phyloP scores from a whole-genome alignment of 306 rosid species.

The Begonia fuchsioides region DNA sequence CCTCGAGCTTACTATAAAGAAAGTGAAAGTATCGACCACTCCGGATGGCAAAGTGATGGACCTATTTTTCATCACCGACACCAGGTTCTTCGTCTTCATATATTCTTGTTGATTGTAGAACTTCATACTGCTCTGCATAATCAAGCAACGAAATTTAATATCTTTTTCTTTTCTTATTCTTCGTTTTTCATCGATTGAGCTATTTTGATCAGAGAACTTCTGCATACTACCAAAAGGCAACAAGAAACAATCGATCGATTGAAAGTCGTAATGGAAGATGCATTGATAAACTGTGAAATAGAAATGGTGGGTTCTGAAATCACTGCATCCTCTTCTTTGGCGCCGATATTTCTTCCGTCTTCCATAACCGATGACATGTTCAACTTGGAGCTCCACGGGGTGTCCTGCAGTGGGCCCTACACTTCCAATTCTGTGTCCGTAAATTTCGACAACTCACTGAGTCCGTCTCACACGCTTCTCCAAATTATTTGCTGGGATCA shows the following conservation, averaged over 20 bases:
- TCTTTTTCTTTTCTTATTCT: background rate
- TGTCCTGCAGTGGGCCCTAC: slow-evolving; percentile 23
- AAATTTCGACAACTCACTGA: slow-evolving; percentile 61
- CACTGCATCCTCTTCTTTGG: slow-evolving; percentile 38
- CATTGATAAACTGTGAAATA: slow-evolving; percentile 47
- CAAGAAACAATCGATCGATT: slow-evolving; percentile 39
- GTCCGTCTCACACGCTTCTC: slow-evolving; percentile 89
- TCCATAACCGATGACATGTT: slow-evolving; percentile 45
- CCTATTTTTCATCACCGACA: slow-evolving; percentile 79
- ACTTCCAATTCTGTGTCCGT: slow-evolving; percentile 41
- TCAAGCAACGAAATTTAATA: background rate
- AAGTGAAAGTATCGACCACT: slow-evolving; percentile 90
- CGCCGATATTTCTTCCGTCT: slow-evolving; percentile 60
- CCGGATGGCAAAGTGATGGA: slow-evolving; percentile 95
- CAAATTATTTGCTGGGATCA: slow-evolving; percentile 84
- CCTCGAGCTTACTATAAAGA: slow-evolving; percentile 64
- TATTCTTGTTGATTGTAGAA: background rate
- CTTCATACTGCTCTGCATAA: background rate
- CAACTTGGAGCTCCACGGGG: slow-evolving; percentile 25
- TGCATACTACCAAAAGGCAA: slow-evolving; percentile 59
- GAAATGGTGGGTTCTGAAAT: slow-evolving; percentile 55
- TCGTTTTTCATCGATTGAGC: slow-evolving; percentile 6
- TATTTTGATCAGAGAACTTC: slow-evolving; percentile 50
- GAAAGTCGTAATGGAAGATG: slow-evolving; percentile 31
- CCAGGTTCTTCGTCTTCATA: slow-evolving; percentile 37